Base-by-base conservation (phyloP, 169 alveolate genomes). In the Cryptosporidium xiaoi region DNA sequence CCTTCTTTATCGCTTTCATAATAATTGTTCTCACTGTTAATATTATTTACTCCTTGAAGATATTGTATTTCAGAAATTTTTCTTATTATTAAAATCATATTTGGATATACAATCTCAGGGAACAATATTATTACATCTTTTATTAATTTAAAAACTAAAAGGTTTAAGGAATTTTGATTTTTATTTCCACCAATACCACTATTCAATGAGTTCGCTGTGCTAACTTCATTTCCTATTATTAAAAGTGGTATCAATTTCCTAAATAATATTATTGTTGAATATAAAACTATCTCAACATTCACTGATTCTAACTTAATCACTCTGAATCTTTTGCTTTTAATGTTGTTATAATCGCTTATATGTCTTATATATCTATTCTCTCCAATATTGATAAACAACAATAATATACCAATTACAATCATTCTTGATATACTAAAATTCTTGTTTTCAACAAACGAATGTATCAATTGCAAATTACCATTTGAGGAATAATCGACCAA, bases 51-150 rank as follows among this genome's bases (percentile, higher is more conserved):
- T 29, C 40, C 51, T 48, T 10, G 34, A 29, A 7, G 64, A 48
- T 66, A 24, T 66, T 15, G 18, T 50, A 18, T 44, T 66, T 2
- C 55, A 20, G 64, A 24, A 27, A 66, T 50, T 50, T 10, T 20
- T 3, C 27, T 27, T 66, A 18, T 77, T 18, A 62, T 77, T 20
- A 60, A 77, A 8, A 77, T 29, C 0, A 77, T 56, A 60, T 77
- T 77, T 7, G 87, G 87, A 20, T 60, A 66, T 24, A 62, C 24
- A 15, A 77, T 27, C 36, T 77, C 87, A 20, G 87, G 87, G 33
- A 60, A 77, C 1, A 77, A 40, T 2, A 24, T 18, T 2, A 56
- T 29, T 20, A 77, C 4, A 7, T 77, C 64, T 0, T 40, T 77
- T 24, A 77, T 77, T 18, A 77, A 27, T n/a, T 58, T 58, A 60